Percentiles rank a stretch among this genome's conserved stretches.
phyloP scores from a whole-genome alignment of 2,329 filamentous ascomycete species.

The Clonostachys chloroleuca region DNA sequence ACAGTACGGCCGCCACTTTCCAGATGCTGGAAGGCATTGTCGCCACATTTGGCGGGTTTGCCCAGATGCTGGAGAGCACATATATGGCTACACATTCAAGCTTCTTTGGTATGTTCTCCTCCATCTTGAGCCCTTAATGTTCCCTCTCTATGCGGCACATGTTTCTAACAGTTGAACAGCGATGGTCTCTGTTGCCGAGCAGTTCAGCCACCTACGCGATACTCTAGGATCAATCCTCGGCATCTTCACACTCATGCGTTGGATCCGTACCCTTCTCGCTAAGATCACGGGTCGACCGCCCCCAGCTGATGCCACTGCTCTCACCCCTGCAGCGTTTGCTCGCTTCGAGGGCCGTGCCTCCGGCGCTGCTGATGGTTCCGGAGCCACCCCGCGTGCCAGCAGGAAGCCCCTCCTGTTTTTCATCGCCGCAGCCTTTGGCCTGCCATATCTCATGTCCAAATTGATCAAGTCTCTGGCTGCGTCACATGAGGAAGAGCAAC shows the following conservation, averaged over 20 bases:
- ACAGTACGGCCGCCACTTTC: constrained; percentile 94
- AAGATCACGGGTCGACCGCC: constrained; percentile 89
- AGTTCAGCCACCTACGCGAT: constrained; percentile 89
- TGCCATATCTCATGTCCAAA: constrained; percentile 97
- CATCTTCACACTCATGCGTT: constrained; percentile 93
- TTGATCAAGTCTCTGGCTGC: constrained; percentile 82
- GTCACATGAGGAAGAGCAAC: constrained; percentile 79
- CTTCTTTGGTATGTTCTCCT: constrained; percentile 74
- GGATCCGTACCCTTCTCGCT: constrained; percentile 86
- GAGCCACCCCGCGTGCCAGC: constrained; percentile 66
- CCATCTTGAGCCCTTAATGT: neutral
- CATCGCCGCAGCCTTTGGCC: constrained; percentile 85
- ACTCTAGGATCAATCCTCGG: constrained; percentile 90
- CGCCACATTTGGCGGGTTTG: constrained; percentile 92
- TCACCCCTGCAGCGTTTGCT: constrained; percentile 90
- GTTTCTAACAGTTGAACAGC: constrained; percentile 43
- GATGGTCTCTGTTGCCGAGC: constrained; percentile 97
- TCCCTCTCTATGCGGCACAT: too few relatives aligned
- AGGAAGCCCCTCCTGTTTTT: constrained; percentile 97
- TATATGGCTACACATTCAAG: constrained; percentile 99
- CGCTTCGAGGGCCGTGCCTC: constrained; percentile 71
- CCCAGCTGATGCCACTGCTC: constrained; percentile 78
- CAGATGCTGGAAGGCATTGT: constrained; percentile 98
- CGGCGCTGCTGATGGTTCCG: constrained; percentile 58
- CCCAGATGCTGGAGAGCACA: constrained; percentile 98